Percentiles rank a stretch among this genome's conserved stretches.
phyloP scores from a whole-genome alignment of 2,329 filamentous ascomycete genomes.

The Aspergillus viridinutans region DNA sequence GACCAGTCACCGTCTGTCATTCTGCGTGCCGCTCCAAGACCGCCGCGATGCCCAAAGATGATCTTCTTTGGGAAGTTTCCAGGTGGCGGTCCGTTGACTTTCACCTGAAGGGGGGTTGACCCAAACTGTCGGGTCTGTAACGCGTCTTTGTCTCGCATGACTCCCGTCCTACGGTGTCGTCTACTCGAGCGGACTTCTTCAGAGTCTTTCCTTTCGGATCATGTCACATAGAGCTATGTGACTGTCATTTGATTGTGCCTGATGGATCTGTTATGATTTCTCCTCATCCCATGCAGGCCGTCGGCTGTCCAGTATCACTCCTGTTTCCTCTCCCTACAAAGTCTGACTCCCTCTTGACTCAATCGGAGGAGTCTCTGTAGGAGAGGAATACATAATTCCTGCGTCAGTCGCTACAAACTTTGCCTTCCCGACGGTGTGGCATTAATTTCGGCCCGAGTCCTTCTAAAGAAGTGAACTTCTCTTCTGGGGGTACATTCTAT shows the following conservation, averaged over 20 bases:
- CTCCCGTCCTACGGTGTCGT: neutral
- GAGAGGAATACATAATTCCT: neutral
- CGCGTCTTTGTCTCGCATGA: conserved; percentile 14
- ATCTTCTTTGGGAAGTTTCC: conserved; percentile 8
- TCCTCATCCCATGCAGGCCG: conserved; percentile 18
- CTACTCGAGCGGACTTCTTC: conserved; percentile 8
- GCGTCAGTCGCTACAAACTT: neutral
- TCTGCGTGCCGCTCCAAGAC: conserved; percentile 10
- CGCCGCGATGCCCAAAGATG: conserved; percentile 13
- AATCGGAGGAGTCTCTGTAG: conserved; percentile 1
- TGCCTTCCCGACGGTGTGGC: neutral
- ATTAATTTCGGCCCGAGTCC: conserved; percentile 10
- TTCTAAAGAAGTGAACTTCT: neutral
- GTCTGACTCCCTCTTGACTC: conserved; percentile 1
- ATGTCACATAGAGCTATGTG: conserved; percentile 17
- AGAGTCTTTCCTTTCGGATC: conserved; percentile 15
- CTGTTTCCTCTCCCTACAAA: neutral
- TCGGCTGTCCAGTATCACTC: conserved; percentile 5
- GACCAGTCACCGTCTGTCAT: conserved; percentile 10
- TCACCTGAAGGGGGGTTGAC: conserved; percentile 22
- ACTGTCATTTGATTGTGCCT: conserved; percentile 12
- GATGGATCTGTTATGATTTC: conserved; percentile 20
- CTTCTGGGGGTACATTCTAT: conserved; percentile 16
- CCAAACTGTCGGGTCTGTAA: conserved; percentile 26
- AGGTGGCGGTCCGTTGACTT: conserved; percentile 11